A percentile compares a stretch with the other conserved stretches of the same genome.
phyloP scores from a whole-genome alignment of 83 land plant genomes.

The Thuja plicata region DNA sequence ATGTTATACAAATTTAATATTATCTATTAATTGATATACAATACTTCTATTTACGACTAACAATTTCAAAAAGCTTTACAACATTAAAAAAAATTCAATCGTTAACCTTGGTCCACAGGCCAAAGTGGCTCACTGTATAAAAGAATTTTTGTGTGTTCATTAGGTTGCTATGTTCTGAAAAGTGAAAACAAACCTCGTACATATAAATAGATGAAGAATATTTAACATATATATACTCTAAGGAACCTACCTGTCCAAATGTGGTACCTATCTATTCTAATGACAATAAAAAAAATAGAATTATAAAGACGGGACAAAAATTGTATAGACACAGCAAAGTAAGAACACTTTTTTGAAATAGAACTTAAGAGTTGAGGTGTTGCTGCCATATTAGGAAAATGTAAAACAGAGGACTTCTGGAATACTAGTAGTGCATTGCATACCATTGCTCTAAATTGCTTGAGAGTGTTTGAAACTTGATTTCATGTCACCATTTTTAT shows the following conservation, averaged over 20 bases:
- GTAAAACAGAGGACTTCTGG: not conserved
- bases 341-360: not conserved
- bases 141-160: not conserved
- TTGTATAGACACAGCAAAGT: not conserved
- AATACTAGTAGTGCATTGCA: not conserved
- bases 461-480: not conserved
- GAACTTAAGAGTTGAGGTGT: not conserved
- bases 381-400: not conserved
- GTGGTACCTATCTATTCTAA: not conserved
- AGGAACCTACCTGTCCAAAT: not conserved
- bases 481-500: not conserved
- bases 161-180: not conserved
- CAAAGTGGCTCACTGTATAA: not conserved
- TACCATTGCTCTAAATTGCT: not conserved
- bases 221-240: not conserved
- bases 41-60: not conserved
- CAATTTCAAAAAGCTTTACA: not conserved
- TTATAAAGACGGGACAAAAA: not conserved
- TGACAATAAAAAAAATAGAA: not conserved
- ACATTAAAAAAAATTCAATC: not conserved
- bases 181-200: not conserved
- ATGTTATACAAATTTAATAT: too few species aligned
- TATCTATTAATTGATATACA: too few species aligned
- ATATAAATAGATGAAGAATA: not conserved
- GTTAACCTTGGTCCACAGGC: not conserved